Conservation (phyloP, 73 alveolate species). For the Breviolum minutum region DNA sequence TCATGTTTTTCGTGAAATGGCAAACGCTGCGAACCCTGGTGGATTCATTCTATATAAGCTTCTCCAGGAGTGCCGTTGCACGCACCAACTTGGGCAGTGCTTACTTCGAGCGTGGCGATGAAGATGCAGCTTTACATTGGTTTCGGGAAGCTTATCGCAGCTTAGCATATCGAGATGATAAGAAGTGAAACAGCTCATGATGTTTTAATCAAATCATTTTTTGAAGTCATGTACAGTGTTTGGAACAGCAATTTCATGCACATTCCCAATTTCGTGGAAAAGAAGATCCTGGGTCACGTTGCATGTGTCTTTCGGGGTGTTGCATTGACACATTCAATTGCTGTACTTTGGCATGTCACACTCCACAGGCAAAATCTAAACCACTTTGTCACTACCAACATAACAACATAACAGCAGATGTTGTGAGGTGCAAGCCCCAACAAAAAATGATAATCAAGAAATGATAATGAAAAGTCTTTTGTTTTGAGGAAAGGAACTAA, state of each 20-base stretch:
- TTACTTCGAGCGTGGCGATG: conserved; percentile 79
- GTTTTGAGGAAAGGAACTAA: too few relatives aligned
- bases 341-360: background rate
- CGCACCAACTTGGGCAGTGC: conserved; percentile 87
- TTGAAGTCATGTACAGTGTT: too few relatives aligned
- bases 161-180: background rate
- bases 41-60: background rate
- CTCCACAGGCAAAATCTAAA: too few relatives aligned
- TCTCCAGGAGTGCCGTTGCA: conserved; percentile 43
- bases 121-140: conserved; percentile 83
- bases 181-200: background rate
- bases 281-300: background rate
- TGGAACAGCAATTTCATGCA: too few relatives aligned
- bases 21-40: background rate
- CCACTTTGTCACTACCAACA: too few relatives aligned
- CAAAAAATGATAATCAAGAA: too few relatives aligned
- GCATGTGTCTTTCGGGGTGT: background rate
- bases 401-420: too few relatives aligned
- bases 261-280: background rate
- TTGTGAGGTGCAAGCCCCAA: too few relatives aligned
- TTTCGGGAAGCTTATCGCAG: conserved; percentile 73
- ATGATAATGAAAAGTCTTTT: too few relatives aligned
- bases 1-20: background rate
- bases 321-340: background rate
- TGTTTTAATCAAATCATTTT: too few relatives aligned